Percentiles rank a stretch among this genome's conserved stretches.
Conservation (phyloP, 2,329 filamentous ascomycete species). For the Allantophomopsis cytisporea region DNA sequence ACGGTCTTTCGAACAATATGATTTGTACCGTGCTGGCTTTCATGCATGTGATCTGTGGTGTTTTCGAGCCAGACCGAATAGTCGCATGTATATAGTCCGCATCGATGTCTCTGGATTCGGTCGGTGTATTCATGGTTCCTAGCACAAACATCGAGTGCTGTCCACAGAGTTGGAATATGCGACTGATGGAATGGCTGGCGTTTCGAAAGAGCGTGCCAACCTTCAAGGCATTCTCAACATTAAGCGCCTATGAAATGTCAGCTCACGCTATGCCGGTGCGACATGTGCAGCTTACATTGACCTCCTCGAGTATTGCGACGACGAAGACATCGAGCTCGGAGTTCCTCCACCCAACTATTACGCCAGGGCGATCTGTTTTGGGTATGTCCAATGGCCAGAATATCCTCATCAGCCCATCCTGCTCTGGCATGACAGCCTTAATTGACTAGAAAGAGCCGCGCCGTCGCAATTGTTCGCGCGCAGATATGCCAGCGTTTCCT, state of each 20-base stretch:
- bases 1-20: constrained; percentile 77
- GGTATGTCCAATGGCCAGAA: constrained; percentile 92
- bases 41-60: constrained; percentile 64
- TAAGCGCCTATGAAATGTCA: constrained; percentile 28
- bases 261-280: background rate
- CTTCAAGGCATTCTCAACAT: constrained; percentile 79
- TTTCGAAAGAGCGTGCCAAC: constrained; percentile 73
- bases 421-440: constrained; percentile 46
- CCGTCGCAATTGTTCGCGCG: constrained; percentile 85
- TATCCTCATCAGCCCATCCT: constrained; percentile 90
- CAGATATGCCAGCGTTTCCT: constrained; percentile 70
- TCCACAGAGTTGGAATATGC: constrained; percentile 77
- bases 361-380: constrained; percentile 59
- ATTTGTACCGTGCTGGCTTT: constrained; percentile 68
- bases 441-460: constrained; percentile 74
- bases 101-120: constrained; percentile 36
- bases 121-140: constrained; percentile 59
- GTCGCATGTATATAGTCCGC: constrained; percentile 55
- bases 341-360: constrained; percentile 93
- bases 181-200: constrained; percentile 63
- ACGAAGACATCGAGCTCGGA: constrained; percentile 85
- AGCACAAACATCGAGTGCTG: constrained; percentile 74
- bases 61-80: constrained; percentile 31
- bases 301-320: constrained; percentile 76
- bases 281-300: constrained; percentile 50